phyloP scores from a whole-genome alignment of 495 filamentous ascomycete genomes.

The Aspergillus sclerotioniger region DNA sequence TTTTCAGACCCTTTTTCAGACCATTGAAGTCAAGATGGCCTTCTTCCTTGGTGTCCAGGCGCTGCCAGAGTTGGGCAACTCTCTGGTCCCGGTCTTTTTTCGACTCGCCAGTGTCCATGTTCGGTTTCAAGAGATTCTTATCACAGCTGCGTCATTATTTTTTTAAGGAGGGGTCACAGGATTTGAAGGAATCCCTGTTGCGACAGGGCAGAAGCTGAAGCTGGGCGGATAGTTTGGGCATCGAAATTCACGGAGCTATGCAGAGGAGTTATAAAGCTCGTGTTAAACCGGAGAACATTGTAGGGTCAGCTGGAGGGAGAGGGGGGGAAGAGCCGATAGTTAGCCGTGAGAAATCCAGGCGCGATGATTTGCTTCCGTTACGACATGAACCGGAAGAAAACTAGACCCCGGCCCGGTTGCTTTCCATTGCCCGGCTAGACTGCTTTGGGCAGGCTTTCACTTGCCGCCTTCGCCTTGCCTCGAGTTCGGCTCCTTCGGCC shows the following conservation, averaged over 20 bases:
- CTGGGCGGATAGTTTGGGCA: slow-evolving; percentile 20
- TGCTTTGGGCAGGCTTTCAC: slow-evolving; percentile 23
- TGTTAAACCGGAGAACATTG: slow-evolving; percentile 13
- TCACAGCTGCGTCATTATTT: slow-evolving; percentile 40
- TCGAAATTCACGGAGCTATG: slow-evolving; percentile 15
- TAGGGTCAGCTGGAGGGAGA: background rate
- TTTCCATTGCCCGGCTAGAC: slow-evolving; percentile 32
- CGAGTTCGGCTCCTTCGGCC: background rate
- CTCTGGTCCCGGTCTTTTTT: slow-evolving; percentile 72
- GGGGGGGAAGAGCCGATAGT: slow-evolving; percentile 10
- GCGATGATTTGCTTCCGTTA: slow-evolving; percentile 39
- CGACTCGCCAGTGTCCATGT: slow-evolving; percentile 56
- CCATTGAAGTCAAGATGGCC: slow-evolving; percentile 80
- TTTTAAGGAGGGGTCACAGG: slow-evolving; percentile 26
- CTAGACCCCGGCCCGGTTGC: slow-evolving; percentile 35
- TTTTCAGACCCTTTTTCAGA: slow-evolving; percentile 77
- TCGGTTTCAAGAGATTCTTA: slow-evolving; percentile 38
- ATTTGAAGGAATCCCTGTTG: slow-evolving; percentile 21
- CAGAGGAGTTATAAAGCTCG: slow-evolving; percentile 9
- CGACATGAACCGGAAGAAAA: slow-evolving; percentile 23
- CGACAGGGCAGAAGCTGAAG: slow-evolving; percentile 16
- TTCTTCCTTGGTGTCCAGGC: slow-evolving; percentile 70
- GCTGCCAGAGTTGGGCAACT: slow-evolving; percentile 75
- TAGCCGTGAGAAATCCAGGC: slow-evolving; percentile 33
- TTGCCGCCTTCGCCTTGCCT: background rate